These are phyloP conservation scores for Metschnikowia cerradonensis DNA, from an alignment of 805 yeast species.

Conservation along the genomic window DNA sequence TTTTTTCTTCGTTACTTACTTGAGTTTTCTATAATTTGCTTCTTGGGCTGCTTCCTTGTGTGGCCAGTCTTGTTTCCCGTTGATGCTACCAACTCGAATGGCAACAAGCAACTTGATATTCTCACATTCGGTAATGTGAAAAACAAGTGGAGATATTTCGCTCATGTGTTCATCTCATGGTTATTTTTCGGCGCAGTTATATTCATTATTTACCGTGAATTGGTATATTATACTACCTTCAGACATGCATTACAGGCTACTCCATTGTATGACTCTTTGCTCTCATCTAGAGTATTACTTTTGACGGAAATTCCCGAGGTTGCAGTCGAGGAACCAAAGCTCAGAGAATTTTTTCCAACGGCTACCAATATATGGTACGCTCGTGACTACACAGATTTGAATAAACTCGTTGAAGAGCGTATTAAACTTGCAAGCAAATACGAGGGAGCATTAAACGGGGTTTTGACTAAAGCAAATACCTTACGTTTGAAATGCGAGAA, in stretches of 20 bases:
- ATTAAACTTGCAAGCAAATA: constrained; percentile 55
- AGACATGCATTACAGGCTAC: constrained; percentile 73
- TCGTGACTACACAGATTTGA: constrained; percentile 56
- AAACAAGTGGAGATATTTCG: constrained; percentile 62
- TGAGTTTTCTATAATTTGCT: constrained; percentile 49
- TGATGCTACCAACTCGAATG: constrained; percentile 65
- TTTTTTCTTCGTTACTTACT: constrained; percentile 65
- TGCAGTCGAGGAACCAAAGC: constrained; percentile 42
- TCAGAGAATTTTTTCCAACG: constrained; percentile 61
- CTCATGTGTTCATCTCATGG: constrained; percentile 78
- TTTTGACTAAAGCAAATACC: constrained; percentile 56
- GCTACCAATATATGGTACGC: constrained; percentile 58
- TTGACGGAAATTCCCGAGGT: constrained; percentile 62
- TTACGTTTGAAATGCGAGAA: constrained; percentile 52
- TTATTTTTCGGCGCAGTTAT: constrained; percentile 61
- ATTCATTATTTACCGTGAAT: constrained; percentile 67
- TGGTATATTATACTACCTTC: constrained; percentile 64
- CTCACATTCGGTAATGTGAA: constrained; percentile 60
- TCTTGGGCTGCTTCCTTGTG: constrained; percentile 49
- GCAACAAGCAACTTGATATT: constrained; percentile 55
- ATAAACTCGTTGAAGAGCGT: constrained; percentile 58
- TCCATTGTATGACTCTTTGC: constrained; percentile 65
- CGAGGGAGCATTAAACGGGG: constrained; percentile 62
- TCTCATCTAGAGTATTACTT: constrained; percentile 68
- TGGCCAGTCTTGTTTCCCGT: constrained; percentile 74